Evolutionary conservation across 768 basidiomycete genomes (phyloP), one percentile per base, ranked within the genome.

Genomic region (Russula emetica): DNA sequence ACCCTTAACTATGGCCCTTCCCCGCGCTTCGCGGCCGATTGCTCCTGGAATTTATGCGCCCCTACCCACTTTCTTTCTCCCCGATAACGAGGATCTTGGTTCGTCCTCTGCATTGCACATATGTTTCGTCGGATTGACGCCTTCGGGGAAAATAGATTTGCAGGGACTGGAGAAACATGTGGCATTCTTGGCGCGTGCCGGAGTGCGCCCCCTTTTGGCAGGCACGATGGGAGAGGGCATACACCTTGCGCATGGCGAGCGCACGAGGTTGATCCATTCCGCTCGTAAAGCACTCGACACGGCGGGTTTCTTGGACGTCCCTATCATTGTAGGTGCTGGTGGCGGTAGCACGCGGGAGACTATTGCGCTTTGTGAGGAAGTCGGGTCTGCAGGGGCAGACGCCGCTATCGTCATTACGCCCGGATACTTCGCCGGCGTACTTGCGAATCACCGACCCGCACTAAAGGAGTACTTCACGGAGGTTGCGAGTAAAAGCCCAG

Each of bases 221-320:
- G 92, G 92, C 20, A 88, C 90, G 5, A 90, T 90, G 90, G 87
- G 93, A 68, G 93, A 95, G 73, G 92, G 89, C 22, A 81, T 85
- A 66, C 92, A 94, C 71, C 74, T 85, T 52, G 75, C 88, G 47
- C 86, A 82, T 69, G 71, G 77, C 3, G 93, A 95, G 71, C 85
- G 93, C 45, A 76, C 79, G 51, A 75, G 70, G 11, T 76, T 94
- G 66, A 84, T 93, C 72, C 81, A 77, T 59, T 78, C 83, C 2
- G 86, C 87, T 24, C 83, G 94, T 47, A 79, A 79, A 58, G 86
- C 84, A 0, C 79, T 96, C 52, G 92, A 96, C 70, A 75, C 74
- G 13, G 84, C 82, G 18, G 86, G 85, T 1, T 75, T 90, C 26
- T 56, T 67, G 14, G 67, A 80, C 44, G 74, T 86, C 14, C 91